Conservation (phyloP, 2,329 filamentous ascomycete genomes). For the Cladophialophora exuberans region DNA sequence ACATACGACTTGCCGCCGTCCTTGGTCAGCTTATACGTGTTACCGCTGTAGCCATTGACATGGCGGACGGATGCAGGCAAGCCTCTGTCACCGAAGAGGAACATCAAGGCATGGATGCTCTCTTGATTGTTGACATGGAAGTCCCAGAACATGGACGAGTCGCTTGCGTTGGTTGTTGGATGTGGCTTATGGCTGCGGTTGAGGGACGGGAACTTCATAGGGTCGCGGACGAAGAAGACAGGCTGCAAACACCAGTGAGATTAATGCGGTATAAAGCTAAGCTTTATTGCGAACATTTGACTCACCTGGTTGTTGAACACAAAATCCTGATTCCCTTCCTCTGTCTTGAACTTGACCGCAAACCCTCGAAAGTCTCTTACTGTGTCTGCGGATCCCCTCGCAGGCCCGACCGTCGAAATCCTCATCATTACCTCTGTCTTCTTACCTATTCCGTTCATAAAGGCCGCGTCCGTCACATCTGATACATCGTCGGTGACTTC, state of each 20-base stretch:
- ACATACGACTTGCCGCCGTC: constrained; percentile 63
- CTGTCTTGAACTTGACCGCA: constrained; percentile 56
- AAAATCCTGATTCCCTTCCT: constrained; percentile 56
- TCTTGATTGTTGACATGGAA: constrained; percentile 65
- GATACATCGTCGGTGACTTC: constrained; percentile 62
- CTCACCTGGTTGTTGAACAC: constrained; percentile 47
- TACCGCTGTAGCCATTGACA: constrained; percentile 70
- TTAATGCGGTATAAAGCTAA: not conserved
- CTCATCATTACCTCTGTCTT: constrained; percentile 54
- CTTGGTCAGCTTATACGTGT: constrained; percentile 65
- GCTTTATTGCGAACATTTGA: not conserved
- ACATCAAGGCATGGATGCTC: constrained; percentile 66
- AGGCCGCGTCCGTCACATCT: constrained; percentile 58
- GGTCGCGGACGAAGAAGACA: constrained; percentile 73
- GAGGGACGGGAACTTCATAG: constrained; percentile 72
- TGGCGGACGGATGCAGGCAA: constrained; percentile 67
- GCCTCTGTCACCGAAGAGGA: constrained; percentile 67
- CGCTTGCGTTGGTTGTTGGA: constrained; percentile 69
- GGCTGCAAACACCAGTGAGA: too few relatives aligned
- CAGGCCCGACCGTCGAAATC: constrained; percentile 52
- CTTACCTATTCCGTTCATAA: constrained; percentile 58
- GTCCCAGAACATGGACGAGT: constrained; percentile 73
- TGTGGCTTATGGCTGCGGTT: constrained; percentile 76
- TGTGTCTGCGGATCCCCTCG: constrained; percentile 52
- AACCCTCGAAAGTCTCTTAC: constrained; percentile 54